phyloP scores from a whole-genome alignment of 805 yeast species.

The Hanseniaspora lindneri region DNA sequence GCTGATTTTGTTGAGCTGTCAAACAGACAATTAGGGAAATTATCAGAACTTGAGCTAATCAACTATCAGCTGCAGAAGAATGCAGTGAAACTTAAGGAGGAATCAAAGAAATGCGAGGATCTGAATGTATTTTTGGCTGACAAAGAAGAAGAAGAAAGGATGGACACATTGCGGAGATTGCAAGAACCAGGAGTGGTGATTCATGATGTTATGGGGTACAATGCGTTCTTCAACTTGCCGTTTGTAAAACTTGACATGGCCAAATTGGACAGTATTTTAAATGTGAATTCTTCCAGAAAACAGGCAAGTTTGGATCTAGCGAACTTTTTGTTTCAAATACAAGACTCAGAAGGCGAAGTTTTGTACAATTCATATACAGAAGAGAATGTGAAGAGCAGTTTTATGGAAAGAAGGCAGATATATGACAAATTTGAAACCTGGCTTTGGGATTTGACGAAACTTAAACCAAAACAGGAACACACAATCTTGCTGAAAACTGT shows the following conservation, averaged over 20 bases:
- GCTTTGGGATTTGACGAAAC: not conserved
- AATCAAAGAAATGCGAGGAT: not conserved
- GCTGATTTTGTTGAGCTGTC: not conserved
- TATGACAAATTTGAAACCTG: not conserved
- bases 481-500: not conserved
- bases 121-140: constrained; percentile 6
- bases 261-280: constrained; percentile 1
- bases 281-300: not conserved
- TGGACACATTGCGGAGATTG: not conserved
- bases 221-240: constrained; percentile 1
- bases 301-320: not conserved
- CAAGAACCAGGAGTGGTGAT: not conserved
- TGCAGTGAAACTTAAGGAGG: not conserved
- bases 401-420: constrained; percentile 1
- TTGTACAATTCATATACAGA: constrained; percentile 1
- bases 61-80: not conserved
- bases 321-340: not conserved
- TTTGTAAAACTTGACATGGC: constrained; percentile 3
- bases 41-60: not conserved
- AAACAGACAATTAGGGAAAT: not conserved
- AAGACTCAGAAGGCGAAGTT: not conserved
- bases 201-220: constrained; percentile 4
- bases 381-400: not conserved
- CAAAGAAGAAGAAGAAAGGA: constrained; percentile 14
- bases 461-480: not conserved